Percentiles rank a stretch among this genome's conserved stretches.
These are phyloP conservation scores for Corchorus olitorius DNA, from an alignment of 345 rosid genomes.

Conservation along the genomic window DNA sequence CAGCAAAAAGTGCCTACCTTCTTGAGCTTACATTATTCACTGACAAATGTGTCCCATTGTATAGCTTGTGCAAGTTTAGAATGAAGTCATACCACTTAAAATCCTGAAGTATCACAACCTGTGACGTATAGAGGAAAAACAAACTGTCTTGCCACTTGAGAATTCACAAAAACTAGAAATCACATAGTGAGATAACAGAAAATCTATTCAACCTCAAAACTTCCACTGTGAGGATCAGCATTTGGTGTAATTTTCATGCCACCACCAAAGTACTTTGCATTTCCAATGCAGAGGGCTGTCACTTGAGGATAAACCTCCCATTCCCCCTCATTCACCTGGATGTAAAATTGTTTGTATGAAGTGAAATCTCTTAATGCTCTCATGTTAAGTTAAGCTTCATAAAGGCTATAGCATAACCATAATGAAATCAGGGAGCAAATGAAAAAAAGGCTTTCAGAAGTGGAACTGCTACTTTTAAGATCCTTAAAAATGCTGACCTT, in stretches of 20 bases:
- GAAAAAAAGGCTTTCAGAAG: background rate
- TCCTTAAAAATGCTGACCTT: constrained; percentile 45
- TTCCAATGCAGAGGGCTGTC: constrained; percentile 92
- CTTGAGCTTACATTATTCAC: constrained; percentile 71
- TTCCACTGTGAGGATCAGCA: constrained; percentile 78
- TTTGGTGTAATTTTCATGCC: constrained; percentile 98
- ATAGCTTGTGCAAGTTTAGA: constrained; percentile 66
- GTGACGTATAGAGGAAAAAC: constrained; percentile 28
- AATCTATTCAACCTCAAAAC: constrained; percentile 62
- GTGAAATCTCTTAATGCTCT: constrained; percentile 15
- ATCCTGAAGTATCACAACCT: constrained; percentile 92
- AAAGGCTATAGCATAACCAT: background rate
- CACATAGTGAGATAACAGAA: background rate
- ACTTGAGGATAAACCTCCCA: constrained; percentile 80
- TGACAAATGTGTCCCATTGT: constrained; percentile 84
- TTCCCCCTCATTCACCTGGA: constrained; percentile 74
- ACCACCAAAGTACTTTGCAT: constrained; percentile 94
- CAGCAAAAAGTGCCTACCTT: constrained; percentile 45
- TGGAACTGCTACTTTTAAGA: background rate
- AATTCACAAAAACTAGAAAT: constrained; percentile 5
- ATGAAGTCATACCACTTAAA: constrained; percentile 94
- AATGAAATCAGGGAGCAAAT: background rate
- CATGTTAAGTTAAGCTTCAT: background rate
- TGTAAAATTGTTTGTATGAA: constrained; percentile 17
- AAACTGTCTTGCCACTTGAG: background rate